Base-by-base conservation (phyloP, 805 yeast species). In the Priceomyces carsonii region DNA sequence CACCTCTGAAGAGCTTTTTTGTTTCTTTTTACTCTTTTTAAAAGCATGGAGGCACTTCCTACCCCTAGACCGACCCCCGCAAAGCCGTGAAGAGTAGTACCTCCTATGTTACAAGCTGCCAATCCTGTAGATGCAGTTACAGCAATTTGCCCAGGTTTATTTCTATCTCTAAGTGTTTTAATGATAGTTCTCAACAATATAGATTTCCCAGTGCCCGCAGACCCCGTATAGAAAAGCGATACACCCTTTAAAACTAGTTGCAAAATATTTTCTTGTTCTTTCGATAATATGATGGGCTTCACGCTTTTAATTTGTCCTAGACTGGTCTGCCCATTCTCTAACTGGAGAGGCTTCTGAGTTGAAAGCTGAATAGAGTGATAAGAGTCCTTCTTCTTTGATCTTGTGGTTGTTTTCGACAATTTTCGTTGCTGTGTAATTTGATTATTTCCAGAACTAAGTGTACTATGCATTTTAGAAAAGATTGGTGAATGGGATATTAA, bases 151-250 rank as follows among this genome's bases (percentile, higher is more conserved):
- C 74, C 77, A 0, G 44, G 43, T 0, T 73, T 69, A 53, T 77
- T 70, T 39, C 68, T 70, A 1, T 45, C 40, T 42, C 62, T 69
- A 36, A 85, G 54, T 0, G 69, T 59, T 47, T 75, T 74, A 36
- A 85, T 84, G 23, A 85, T 66, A 8, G 78, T 69, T 42, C 75
- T 73, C 33, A 93, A 63, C n/a, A 93, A 66, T 3, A 93, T 83
- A 1, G 99, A 91, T 55, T 93, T 93, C 54, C 99, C 99, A 0
- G 99, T 93, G 51, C 99, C 99, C 0, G 99, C 99, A 21, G 97
- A 88, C 33, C 99, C 99, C 0, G 99, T 93, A 56, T 86, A 93
- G 54, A 93, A 93, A 3, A 93, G 62, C 40, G 82, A 86, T 12
- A 68, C 63, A 0, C 95, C 89, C 15, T 66, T 53, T 28, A 76